Base-by-base conservation (phyloP, 805 yeast species). In the Lipomyces yamadae region DNA sequence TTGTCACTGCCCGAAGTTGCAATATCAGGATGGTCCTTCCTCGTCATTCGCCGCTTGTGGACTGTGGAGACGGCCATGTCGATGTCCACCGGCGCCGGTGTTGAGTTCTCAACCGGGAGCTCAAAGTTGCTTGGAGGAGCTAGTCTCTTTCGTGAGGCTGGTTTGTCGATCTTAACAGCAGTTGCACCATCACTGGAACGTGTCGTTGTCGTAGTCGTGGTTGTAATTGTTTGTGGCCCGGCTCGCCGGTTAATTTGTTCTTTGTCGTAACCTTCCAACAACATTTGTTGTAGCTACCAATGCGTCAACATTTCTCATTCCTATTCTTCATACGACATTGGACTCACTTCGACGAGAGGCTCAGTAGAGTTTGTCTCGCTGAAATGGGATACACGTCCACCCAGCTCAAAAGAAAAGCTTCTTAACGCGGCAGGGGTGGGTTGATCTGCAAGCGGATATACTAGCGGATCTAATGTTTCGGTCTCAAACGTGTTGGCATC, bases 361-460 rank as follows among this genome's bases (percentile, higher is more conserved):
- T 66, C 67, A 11, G 37, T 35, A 29, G 50, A 30, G 50, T 58
- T 67, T 24, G 58, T 24, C 67, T 77, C 80, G 50, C 70, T 72
- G 62, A 78, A 78, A 30, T 61, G 61, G 37, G 71, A 68, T 24
- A 57, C 55, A 18, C 63, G 61, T 54, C 79, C 79, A 37, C 70
- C 66, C 32, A 72, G 70, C 8, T 60, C 60, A 64, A 76, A 78
- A n/a, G 65, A 61, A 67, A 78, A 78, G 24, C 72, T 72, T n/a
- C 68, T 72, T 15, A 78, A 72, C 45, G 68, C 67, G 59, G 66
- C 70, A 18, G 81, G 81, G 10, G 80, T 78, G 24, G 76, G 72
- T 24, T 74, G 73, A 29, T 65, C 60, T 8, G 76, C 76, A 59
- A 78, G 74, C 13, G 81, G 81, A 61, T 68, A 76, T 55, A 66